Evolutionary conservation across 1,284 basidiomycete species (phyloP), one percentile per base, ranked within the genome.

Genomic region (Tylopilus orsonianus): DNA sequence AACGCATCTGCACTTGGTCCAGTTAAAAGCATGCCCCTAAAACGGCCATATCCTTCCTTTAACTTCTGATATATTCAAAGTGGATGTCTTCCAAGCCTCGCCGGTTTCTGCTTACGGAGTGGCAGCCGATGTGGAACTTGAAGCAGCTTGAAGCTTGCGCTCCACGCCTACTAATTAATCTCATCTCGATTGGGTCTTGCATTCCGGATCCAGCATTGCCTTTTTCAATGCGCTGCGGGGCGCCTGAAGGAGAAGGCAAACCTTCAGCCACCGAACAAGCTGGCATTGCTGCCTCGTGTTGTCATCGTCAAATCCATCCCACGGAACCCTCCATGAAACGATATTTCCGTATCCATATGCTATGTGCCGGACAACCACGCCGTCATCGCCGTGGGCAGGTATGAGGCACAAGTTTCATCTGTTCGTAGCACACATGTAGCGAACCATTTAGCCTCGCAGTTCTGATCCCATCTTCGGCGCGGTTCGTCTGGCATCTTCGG

Each of bases 241-340:
- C 36, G 38, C 35, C 47, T 42, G 33, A 24, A 54, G 48, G 39
- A 57, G 22, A 48, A 46, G 36, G 2, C 24, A 16, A 26, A 13
- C 9, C 7, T 32, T 32, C 41, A 41, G 36, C 38, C 46, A 47
- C 39, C 20, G 13, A 49, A 49, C 41, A 42, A n/a, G 39, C 49
- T 29, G 23, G 41, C 40, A 38, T 50, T 44, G 16, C 16, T 46
- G 50, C 61, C 64, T 68, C 66, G 50, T 68, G 66, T 68, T 68
- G 12, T 18, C 46, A 22, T 32, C 44, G 49, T 50, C 44, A 49
- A 50, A 48, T 48, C 42, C 29, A 35, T 54, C 60, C 34, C 44
- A 59, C 50, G 64, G 47, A 34, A 27, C 34, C 32, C 44, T 39
- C 46, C 50, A 43, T 37, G 45, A 57, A 56, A 46, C n/a, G n/a